Conservation (phyloP, 805 yeast species). For the Kodamaea leandrae region DNA sequence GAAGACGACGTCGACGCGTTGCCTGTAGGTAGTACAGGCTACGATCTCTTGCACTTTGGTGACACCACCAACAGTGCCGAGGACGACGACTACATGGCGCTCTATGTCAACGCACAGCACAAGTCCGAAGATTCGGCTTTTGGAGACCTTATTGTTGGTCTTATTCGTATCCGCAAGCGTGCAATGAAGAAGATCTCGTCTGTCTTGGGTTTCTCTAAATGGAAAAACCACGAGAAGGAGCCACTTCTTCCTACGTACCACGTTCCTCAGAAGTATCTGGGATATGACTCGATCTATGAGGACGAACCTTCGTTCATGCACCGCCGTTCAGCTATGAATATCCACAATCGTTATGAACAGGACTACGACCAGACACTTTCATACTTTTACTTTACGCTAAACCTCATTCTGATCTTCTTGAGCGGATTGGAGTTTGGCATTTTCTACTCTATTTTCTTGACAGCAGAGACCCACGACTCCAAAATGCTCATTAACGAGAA, state of each 20-base stretch:
- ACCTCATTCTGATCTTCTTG: constrained; percentile 34
- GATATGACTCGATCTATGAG: constrained; percentile 35
- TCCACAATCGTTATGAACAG: constrained; percentile 25
- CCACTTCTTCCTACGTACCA: constrained; percentile 6
- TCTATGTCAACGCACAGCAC: constrained; percentile 4
- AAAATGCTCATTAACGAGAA: constrained; percentile 29
- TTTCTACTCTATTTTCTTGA: constrained; percentile 28
- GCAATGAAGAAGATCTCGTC: not conserved
- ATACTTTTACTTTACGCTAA: constrained; percentile 35
- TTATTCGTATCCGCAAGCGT: constrained; percentile 3
- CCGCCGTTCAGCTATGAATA: constrained; percentile 19
- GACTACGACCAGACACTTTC: constrained; percentile 39
- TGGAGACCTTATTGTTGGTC: constrained; percentile 2
- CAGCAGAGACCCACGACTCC: constrained; percentile 20
- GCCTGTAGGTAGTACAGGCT: constrained; percentile 1
- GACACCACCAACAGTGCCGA: constrained; percentile 7
- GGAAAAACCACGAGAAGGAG: not conserved
- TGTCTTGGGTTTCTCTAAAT: not conserved
- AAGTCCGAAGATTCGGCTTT: constrained; percentile 6
- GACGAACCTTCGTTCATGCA: constrained; percentile 25
- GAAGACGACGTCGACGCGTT: constrained; percentile 6
- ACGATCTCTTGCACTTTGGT: constrained; percentile 10
- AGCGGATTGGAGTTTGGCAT: constrained; percentile 42
- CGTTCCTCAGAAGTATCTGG: not conserved
- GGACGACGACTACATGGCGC: constrained; percentile 10